Evolutionary conservation across 805 yeast genomes (phyloP).

Genomic region (Candida rishiriensis): DNA sequence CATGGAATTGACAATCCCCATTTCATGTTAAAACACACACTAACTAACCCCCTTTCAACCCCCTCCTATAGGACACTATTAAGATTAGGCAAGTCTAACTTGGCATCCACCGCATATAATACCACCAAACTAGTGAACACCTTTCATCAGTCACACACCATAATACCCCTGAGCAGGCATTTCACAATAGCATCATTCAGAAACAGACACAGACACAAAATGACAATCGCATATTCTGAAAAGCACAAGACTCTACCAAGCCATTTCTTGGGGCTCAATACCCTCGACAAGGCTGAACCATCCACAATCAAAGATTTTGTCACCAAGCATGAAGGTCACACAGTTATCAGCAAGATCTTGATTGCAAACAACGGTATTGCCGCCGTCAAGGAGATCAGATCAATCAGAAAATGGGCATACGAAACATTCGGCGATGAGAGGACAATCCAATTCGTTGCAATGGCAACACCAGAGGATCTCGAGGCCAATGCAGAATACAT

Average conservation of each 20-base stretch:
- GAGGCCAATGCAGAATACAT: constrained; percentile 96
- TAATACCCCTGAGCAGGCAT: too few relatives aligned
- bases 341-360: constrained; percentile 81
- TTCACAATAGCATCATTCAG: background rate
- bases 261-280: constrained; percentile 80
- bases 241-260: constrained; percentile 45
- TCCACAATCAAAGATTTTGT: constrained; percentile 81
- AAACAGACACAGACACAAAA: constrained; percentile 6
- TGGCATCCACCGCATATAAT: background rate
- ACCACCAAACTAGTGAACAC: background rate
- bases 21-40: too few relatives aligned
- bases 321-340: constrained; percentile 83
- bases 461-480: constrained; percentile 99
- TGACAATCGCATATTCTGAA: constrained; percentile 16
- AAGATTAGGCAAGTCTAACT: constrained; percentile 1
- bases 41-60: too few relatives aligned
- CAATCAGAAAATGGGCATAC: constrained; percentile 98
- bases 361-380: constrained; percentile 99
- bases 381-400: constrained; percentile 96
- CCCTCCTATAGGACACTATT: constrained; percentile 1
- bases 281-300: constrained; percentile 74
- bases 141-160: background rate
- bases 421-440: constrained; percentile 97
- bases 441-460: constrained; percentile 89
- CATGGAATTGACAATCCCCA: too few relatives aligned